These are phyloP conservation scores for Backusella mclennaniae DNA, from an alignment of 192 early-diverging fungal genomes.

Conservation along the genomic window DNA sequence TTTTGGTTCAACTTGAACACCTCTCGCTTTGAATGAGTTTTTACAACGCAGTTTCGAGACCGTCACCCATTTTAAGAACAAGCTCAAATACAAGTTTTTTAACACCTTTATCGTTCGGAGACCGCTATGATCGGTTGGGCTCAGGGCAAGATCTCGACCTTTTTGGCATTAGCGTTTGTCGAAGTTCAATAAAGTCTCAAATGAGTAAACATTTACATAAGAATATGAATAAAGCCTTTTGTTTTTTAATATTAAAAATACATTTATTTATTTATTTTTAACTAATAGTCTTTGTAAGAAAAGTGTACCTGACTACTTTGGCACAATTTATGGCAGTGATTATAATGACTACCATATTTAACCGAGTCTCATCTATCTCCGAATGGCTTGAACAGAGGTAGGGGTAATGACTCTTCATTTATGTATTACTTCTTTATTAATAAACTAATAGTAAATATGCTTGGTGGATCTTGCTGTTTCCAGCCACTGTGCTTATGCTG, in stretches of 20 bases:
- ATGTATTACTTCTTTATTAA: neutral
- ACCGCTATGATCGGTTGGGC: slow-evolving; percentile 4
- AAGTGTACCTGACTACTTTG: slow-evolving; percentile 6
- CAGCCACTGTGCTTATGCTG: neutral
- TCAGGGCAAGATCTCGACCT: slow-evolving; percentile 16
- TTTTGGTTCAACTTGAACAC: neutral
- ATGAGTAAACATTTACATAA: slow-evolving; percentile 7
- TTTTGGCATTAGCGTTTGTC: slow-evolving; percentile 14
- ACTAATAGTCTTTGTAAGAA: slow-evolving; percentile 16
- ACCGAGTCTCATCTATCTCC: neutral
- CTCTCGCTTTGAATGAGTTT: neutral
- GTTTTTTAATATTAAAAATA: neutral
- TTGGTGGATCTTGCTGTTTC: slow-evolving; percentile 13
- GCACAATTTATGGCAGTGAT: neutral
- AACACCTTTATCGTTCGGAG: neutral
- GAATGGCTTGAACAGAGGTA: slow-evolving; percentile 17
- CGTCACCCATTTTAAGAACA: neutral
- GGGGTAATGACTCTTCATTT: too few species aligned
- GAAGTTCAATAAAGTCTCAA: slow-evolving; percentile 8
- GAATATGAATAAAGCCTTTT: neutral
- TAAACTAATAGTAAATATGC: neutral
- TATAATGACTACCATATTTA: neutral
- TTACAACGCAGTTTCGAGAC: neutral
- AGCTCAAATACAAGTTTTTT: slow-evolving; percentile 3
- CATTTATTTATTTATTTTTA: neutral